Evolutionary conservation across 495 filamentous ascomycete genomes (phyloP).

Genomic region (Lindgomyces ingoldianus): DNA sequence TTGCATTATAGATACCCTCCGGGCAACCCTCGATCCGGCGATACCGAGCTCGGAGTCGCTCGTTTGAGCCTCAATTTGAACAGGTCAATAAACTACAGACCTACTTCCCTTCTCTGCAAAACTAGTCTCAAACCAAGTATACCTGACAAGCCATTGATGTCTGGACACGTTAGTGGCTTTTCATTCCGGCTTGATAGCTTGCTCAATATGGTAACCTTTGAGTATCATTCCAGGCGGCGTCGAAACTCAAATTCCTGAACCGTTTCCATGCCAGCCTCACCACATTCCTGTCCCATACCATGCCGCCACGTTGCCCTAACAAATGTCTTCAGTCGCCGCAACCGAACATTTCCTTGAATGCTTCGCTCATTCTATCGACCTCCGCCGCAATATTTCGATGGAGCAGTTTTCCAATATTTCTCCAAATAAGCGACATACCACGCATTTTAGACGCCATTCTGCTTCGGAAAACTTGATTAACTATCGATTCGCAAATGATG

Average conservation of each 20-base stretch:
- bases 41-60: not conserved
- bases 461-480: conserved; percentile 3
- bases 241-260: conserved; percentile 1
- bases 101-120: not conserved
- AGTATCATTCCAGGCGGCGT: not conserved
- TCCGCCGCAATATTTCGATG: not conserved
- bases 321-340: not conserved
- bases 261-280: conserved; percentile 26
- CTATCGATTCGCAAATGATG: conserved; percentile 14
- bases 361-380: not conserved
- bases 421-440: conserved; percentile 17
- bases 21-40: conserved; percentile 2
- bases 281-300: conserved; percentile 23
- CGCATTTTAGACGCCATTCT: conserved; percentile 16
- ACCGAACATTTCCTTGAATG: not conserved
- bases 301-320: not conserved
- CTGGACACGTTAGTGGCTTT: not conserved
- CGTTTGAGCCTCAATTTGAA: not conserved
- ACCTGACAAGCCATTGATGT: not conserved
- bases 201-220: not conserved
- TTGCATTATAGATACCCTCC: conserved; percentile 23
- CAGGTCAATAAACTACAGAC: not conserved
- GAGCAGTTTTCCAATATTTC: conserved; percentile 3
- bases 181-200: not conserved
- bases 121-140: not conserved